Evolutionary conservation across 140 eudicot species (phyloP), one percentile per base, ranked within the genome.

Genomic region (Ambrosia hybrid): DNA sequence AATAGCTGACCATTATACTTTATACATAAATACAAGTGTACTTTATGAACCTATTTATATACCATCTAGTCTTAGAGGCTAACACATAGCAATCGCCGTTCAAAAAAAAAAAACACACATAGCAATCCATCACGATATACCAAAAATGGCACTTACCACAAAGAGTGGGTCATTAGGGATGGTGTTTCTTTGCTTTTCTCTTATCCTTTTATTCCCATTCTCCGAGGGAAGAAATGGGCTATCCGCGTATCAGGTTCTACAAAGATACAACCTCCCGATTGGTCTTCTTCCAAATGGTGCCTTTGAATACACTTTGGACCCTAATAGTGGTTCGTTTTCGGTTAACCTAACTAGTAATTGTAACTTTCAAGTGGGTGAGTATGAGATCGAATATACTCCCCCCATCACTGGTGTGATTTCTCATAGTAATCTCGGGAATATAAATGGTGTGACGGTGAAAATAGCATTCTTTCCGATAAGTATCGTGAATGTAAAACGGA

Each of bases 261-360:
- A 74, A 46, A 17, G 67, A 36, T 55, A 74, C 58, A 74, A 74
- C 67, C 79, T 74, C 49, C 73, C 79, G 7, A n/a, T 65, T 41
- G 79, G 79, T 8, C 65, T 74, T 65, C 79, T 74, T 55, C 79
- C 79, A 4, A 45, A 74, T 2, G 80, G 80, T 67, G 74, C 51
- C 16, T 1, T 34, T 76, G 74, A 53, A 6, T 67, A 57, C 62
- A 57, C 41, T 67, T 76, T 67, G 69, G 74, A 76, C 57, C 80
- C 62, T 4, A 14, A 33, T 5, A 67, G 62, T 57, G 80, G 74
- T 67, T 9, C 1, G 39, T 76, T 76, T 67, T 36, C 74, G 3
- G 52, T 57, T 57, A 49, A 75, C 30, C 16, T 76, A 46, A 57
- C 6, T 11, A 46, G 33, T n/a, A 56, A 1, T 30, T 76, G 74